phyloP scores from a whole-genome alignment of 495 filamentous ascomycete genomes.

The Elasticomyces elasticus region DNA sequence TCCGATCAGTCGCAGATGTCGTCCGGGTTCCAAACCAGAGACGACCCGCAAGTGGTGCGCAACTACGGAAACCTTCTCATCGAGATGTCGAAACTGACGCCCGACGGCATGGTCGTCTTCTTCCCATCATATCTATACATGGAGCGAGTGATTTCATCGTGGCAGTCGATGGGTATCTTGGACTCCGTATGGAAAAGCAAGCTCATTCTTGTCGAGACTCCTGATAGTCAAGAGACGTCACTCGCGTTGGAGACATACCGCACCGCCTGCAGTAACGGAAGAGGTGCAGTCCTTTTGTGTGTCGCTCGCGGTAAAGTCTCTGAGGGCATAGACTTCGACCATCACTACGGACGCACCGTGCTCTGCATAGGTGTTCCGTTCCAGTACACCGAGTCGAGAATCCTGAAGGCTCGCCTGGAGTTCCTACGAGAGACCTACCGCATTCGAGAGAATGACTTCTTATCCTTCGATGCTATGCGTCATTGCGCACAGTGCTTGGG shows the following conservation, averaged over 20 bases:
- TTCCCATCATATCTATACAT: slow-evolving; percentile 99
- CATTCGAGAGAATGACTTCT: slow-evolving; percentile 93
- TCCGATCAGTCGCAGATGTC: slow-evolving; percentile 87
- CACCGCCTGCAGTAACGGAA: slow-evolving; percentile 91
- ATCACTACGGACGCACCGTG: slow-evolving; percentile 95
- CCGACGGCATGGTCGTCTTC: slow-evolving; percentile 96
- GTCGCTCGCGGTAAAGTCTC: slow-evolving; percentile 95
- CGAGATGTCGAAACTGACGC: slow-evolving; percentile 88
- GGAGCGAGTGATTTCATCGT: slow-evolving; percentile 97
- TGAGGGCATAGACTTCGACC: slow-evolving; percentile 98
- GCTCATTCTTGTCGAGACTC: slow-evolving; percentile 93
- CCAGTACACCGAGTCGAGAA: slow-evolving; percentile 97
- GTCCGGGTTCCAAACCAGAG: slow-evolving; percentile 84
- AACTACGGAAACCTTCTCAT: slow-evolving; percentile 91
- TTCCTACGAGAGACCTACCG: slow-evolving; percentile 95
- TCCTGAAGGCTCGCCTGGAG: slow-evolving; percentile 89
- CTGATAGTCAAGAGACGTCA: slow-evolving; percentile 92
- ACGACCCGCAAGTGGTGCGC: slow-evolving; percentile 84
- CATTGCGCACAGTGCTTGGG: slow-evolving; percentile 96
- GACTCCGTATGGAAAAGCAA: slow-evolving; percentile 99
- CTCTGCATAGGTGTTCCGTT: slow-evolving; percentile 95
- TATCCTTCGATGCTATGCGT: slow-evolving; percentile 98
- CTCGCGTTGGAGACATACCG: slow-evolving; percentile 94
- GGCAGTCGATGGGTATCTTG: slow-evolving; percentile 95
- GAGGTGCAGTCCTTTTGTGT: slow-evolving; percentile 85